Percentiles rank a stretch among this genome's conserved stretches.
Conservation (phyloP, 2,329 filamentous ascomycete species). For the Pleurostoma richardsiae region DNA sequence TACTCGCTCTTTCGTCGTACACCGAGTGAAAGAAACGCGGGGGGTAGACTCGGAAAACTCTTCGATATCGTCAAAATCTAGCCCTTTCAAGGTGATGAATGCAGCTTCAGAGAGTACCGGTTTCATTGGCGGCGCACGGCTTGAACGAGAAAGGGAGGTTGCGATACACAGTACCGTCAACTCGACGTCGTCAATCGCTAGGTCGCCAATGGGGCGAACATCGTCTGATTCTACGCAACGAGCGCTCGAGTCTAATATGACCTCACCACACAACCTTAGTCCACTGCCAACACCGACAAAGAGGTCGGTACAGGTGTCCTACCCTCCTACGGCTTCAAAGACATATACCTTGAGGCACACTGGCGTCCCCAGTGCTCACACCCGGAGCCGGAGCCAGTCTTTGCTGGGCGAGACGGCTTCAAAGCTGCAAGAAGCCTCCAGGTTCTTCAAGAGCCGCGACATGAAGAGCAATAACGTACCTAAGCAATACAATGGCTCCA, state of each 20-base stretch:
- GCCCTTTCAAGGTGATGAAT: no score
- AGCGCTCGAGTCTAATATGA: not conserved
- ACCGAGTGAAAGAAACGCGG: no score
- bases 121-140: constrained; percentile 37
- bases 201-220: not conserved
- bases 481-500: constrained; percentile 3
- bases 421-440: constrained; percentile 9
- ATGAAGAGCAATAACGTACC: constrained; percentile 1
- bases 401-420: not conserved
- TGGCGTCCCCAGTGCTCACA: not conserved
- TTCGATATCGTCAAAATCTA: no score
- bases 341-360: constrained; percentile 1
- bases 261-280: not conserved
- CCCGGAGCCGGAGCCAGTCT: constrained; percentile 9
- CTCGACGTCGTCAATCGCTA: constrained; percentile 2
- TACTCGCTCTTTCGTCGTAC: no score
- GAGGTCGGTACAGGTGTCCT: constrained; percentile 2
- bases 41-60: no score
- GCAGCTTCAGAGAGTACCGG: constrained; percentile 11
- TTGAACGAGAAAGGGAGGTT: constrained; percentile 33
- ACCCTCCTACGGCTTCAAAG: constrained; percentile 9
- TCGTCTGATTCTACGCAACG: not conserved
- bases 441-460: constrained; percentile 10
- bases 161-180: constrained; percentile 12
- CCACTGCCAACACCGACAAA: not conserved